Evolutionary conservation across 441 rosid genomes (phyloP), one percentile per base, ranked within the genome.

Genomic region (Flueggea neowawraea): DNA sequence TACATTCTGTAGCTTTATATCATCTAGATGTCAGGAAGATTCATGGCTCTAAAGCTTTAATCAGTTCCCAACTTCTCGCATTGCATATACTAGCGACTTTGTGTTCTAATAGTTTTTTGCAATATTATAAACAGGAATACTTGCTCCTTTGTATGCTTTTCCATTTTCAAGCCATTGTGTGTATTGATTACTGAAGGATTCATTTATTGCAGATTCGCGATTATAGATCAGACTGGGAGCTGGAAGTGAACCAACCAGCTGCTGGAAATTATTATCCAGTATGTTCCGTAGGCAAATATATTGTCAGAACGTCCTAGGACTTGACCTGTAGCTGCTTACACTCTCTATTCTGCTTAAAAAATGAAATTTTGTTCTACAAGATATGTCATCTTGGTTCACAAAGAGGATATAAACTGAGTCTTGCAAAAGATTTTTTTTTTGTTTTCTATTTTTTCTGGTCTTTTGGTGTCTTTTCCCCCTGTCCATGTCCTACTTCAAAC

Each of bases 181-280:
- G 7, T 36, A 36, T 5, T 36, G 41, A 22, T 22, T 22, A 22
- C 41, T 36, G 41, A 36, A 36, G 41, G 41, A 36, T 36, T 36
- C 41, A 36, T 36, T 31, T 69, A 69, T 57, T 53, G 75, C 91
- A 95, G 99, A 78, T 95, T 79, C 93, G 97, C 70, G 95, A 95
- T 72, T 88, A 87, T 74, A 82, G 99, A 73, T 54, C 85, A 31
- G 99, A 95, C 71, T 95, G 99, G 99, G 68, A 90, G 61, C 87
- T 95, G 64, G 84, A 95, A 82, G 99, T 95, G 73, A 77, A 84
- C 80, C 89, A 95, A 78, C 99, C 96, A 17, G 81, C 81, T 48
- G 95, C 98, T 66, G 99, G 98, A 80, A 95, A 95, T 70, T 95
- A 95, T 75, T 95, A 95, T 72, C 99, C 98, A 11, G 99, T 91